These are phyloP conservation scores for Rhizomucor miehei DNA, from an alignment of 371 early-diverging fungal genomes.

Conservation along the genomic window DNA sequence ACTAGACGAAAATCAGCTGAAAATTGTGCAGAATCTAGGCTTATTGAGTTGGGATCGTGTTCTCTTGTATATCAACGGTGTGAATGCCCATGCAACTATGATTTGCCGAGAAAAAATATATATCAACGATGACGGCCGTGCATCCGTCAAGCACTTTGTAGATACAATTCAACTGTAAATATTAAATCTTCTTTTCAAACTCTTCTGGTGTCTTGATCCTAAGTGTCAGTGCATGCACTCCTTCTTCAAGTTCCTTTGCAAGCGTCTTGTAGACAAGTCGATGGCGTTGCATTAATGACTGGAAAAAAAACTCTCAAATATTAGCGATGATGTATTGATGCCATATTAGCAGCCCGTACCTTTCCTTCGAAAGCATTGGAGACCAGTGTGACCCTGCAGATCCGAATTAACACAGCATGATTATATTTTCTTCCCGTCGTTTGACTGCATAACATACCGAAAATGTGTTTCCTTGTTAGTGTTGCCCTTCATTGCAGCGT, in stretches of 20 bases:
- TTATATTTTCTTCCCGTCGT: neutral
- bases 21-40: too few relatives aligned
- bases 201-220: constrained; percentile 62
- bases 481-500: constrained; percentile 72
- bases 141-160: constrained; percentile 12
- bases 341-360: constrained; percentile 21
- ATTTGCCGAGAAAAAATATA: constrained; percentile 23
- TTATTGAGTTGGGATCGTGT: constrained; percentile 36
- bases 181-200: constrained; percentile 21
- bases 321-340: too few relatives aligned
- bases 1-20: too few relatives aligned
- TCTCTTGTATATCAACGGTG: constrained; percentile 36
- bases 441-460: constrained; percentile 40
- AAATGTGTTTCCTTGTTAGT: constrained; percentile 78
- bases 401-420: neutral
- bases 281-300: constrained; percentile 67
- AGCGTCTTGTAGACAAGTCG: constrained; percentile 61
- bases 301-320: too few relatives aligned
- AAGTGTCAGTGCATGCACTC: constrained; percentile 62
- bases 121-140: constrained; percentile 5
- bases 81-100: constrained; percentile 60
- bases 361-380: constrained; percentile 65
- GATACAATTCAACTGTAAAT: constrained; percentile 1
- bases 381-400: constrained; percentile 57
- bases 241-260: constrained; percentile 51